These are phyloP conservation scores for Phlyctochytrium arcticum DNA, from an alignment of 192 early-diverging fungal genomes.

Conservation along the genomic window DNA sequence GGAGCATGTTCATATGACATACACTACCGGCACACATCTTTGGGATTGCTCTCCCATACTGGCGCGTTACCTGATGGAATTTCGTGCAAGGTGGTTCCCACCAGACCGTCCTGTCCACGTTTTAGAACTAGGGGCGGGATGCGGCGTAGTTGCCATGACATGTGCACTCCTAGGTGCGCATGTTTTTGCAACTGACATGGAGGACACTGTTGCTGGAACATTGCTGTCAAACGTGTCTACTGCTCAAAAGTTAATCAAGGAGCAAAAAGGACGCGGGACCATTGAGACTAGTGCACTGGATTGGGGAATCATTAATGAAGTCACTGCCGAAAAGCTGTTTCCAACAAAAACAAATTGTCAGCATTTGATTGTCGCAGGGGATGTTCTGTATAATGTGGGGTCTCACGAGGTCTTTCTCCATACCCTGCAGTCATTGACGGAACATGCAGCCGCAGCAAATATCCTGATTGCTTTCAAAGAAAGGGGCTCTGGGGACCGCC, in stretches of 20 bases:
- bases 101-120: neutral
- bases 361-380: neutral
- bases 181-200: constrained; percentile 10
- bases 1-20: constrained; percentile 21
- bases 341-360: too few species aligned
- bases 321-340: neutral
- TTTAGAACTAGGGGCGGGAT: constrained; percentile 15
- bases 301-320: neutral
- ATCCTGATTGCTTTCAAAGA: constrained; percentile 12
- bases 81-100: neutral
- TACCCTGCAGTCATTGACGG: neutral
- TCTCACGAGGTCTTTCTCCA: constrained; percentile 11
- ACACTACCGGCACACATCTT: constrained; percentile 15
- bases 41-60: constrained; percentile 17
- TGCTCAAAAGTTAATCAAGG: neutral
- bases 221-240: neutral
- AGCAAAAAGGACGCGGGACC: neutral
- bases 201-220: neutral
- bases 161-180: neutral
- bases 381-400: constrained; percentile 15
- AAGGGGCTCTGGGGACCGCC: constrained; percentile 3
- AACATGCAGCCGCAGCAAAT: neutral
- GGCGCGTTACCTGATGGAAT: neutral
- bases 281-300: neutral
- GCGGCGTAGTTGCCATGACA: constrained; percentile 5